Base-by-base conservation (phyloP, 768 basidiomycete genomes). In the Lentinus tigrinus region DNA sequence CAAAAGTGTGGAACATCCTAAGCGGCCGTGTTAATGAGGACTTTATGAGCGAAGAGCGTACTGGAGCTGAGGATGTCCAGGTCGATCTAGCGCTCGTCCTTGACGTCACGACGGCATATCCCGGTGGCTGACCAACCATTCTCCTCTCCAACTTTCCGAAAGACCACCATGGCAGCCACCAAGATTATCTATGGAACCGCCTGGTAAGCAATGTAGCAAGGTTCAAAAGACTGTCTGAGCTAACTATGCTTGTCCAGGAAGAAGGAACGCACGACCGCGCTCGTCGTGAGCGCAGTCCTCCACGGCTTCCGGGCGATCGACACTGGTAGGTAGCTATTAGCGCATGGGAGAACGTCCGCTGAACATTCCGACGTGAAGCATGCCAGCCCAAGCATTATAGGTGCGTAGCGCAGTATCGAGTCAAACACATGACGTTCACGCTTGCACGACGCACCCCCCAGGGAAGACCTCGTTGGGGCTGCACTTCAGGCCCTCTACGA, bases 271-370 rank as follows among this genome's bases (percentile, higher is more conserved):
- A 94, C 93, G 0, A 73, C 84, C 0, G 72, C 76, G 4, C 80
- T 93, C 3, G 91, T 93, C 19, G 73, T 87, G 49, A 79, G 76
- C 54, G 93, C 93, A 10, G 82, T 93, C 54, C 72, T 87, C 38
- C 80, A 83, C 61, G 92, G 93, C 5, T 94, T 93, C 69, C 75
- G 85, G 46, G 91, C 88, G 4, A 84, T 94, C 27, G 93, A 95
- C 65, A 93, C 90, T n/a, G 91, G 90, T 80, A 70, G 60, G 77
- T 71, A 68, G 36, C 43, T 24, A 6, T 56, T 85, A 88, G 64
- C 83, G 81, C 10, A 88, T 88, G 67, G 86, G 88, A 65, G 88
- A 89, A 62, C 78, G 81, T 85, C 83, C 67, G 51, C 71, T 44
- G 16, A 6, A 1, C 13, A 44, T 31, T 38, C 2, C 17, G 52